Evolutionary conservation across 768 basidiomycete species (phyloP).

Genomic region (Calocybe indica): DNA sequence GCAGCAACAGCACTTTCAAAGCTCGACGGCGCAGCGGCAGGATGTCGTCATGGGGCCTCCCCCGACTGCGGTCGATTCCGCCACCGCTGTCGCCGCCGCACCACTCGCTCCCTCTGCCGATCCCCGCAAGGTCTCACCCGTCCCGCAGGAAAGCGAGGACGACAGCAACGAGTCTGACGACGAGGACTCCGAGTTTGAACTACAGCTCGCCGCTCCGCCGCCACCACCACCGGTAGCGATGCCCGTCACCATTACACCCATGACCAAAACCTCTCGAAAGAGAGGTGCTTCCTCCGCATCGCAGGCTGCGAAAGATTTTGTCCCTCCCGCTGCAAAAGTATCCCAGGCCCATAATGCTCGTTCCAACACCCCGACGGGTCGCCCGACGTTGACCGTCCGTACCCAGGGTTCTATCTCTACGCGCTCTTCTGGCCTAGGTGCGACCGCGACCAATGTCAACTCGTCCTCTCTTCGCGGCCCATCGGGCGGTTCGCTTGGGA

Average conservation of each 20-base stretch:
- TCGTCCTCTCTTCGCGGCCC: constrained; percentile 34
- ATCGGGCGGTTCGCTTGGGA: constrained; percentile 12
- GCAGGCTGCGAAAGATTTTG: not conserved
- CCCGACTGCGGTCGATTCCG: constrained; percentile 3
- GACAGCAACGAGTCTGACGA: constrained; percentile 27
- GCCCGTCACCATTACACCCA: constrained; percentile 19
- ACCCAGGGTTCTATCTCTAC: constrained; percentile 43
- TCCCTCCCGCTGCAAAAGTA: constrained; percentile 33
- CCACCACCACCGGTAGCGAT: not conserved
- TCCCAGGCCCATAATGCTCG: constrained; percentile 49
- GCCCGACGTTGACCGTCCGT: constrained; percentile 58
- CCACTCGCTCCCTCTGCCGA: constrained; percentile 9
- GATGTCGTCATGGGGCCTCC: constrained; percentile 25
- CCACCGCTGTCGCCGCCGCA: constrained; percentile 6
- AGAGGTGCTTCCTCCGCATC: constrained; percentile 2
- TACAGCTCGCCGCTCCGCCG: constrained; percentile 9
- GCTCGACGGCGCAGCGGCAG: constrained; percentile 20
- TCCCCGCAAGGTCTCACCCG: constrained; percentile 8
- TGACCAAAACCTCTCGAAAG: constrained; percentile 10
- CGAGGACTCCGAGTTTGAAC: constrained; percentile 28
- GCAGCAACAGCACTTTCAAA: constrained; percentile 6
- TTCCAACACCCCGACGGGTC: constrained; percentile 34
- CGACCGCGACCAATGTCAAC: constrained; percentile 56
- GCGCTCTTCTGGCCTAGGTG: constrained; percentile 55
- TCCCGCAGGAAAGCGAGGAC: constrained; percentile 25